A percentile compares a stretch with the other conserved stretches of the same genome.
These are phyloP conservation scores for Fusarium protoensiforme DNA, from an alignment of 2,329 filamentous ascomycete genomes.

Conservation along the genomic window DNA sequence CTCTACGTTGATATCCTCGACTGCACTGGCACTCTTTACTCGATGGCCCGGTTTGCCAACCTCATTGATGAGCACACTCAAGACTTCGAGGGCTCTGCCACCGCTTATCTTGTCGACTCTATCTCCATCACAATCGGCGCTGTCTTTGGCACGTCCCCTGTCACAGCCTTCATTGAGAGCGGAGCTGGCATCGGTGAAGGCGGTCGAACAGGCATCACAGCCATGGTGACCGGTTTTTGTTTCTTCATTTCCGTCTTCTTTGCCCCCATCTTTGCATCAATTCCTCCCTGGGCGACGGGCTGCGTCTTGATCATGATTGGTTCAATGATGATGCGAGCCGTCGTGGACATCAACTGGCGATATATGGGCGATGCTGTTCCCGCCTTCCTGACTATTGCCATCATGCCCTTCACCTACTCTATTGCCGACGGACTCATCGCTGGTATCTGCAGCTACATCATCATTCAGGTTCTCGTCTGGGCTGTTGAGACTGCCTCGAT, in stretches of 20 bases:
- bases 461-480: conserved; percentile 79
- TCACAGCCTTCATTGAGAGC: conserved; percentile 90
- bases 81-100: conserved; percentile 86
- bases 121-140: conserved; percentile 82
- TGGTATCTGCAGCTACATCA: conserved; percentile 79
- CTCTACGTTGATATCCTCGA: conserved; percentile 92
- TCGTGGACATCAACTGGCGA: conserved; percentile 89
- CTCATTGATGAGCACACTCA: conserved; percentile 84
- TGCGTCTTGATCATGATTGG: conserved; percentile 89
- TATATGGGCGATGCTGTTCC: conserved; percentile 88
- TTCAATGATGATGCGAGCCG: conserved; percentile 83
- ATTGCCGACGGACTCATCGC: conserved; percentile 89
- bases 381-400: conserved; percentile 82
- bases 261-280: conserved; percentile 89
- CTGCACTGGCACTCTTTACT: conserved; percentile 86
- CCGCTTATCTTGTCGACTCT: conserved; percentile 87
- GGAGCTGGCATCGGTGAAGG: conserved; percentile 91
- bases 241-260: conserved; percentile 93
- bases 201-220: conserved; percentile 83
- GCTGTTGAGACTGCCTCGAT: conserved; percentile 70
- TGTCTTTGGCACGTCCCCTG: conserved; percentile 80
- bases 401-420: conserved; percentile 92
- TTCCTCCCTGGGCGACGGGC: conserved; percentile 89
- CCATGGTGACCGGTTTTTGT: conserved; percentile 80
- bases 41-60: conserved; percentile 88